Evolutionary conservation across 345 rosid genomes (phyloP), one percentile per base, ranked within the genome.

Genomic region (Gossypioides kirkii): DNA sequence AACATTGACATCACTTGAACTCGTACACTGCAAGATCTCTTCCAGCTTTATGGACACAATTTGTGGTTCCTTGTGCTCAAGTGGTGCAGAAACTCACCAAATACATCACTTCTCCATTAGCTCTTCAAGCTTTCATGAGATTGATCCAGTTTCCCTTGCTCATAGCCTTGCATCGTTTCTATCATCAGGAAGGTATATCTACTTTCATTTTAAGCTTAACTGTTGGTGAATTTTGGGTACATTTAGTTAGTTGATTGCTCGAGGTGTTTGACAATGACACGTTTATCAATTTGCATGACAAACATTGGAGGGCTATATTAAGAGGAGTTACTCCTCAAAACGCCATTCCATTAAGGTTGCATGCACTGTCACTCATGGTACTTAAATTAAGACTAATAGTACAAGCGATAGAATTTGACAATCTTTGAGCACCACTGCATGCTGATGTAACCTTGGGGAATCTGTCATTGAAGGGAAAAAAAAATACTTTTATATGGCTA

Each of bases 21-120:
- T 92, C 71, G 68, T 78, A 75, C 95, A 92, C 86, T 90, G 98
- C 86, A 85, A 82, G 80, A 83, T 94, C 75, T 85, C 89, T 61
- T 77, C 91, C 73, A 81, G 76, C 68, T 85, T 69, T 54, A 73
- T 88, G 14, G 76, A 73, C 60, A 86, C 84, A 75, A 81, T 90
- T 65, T 89, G 85, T 79, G 46, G 77, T 32, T 85, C 90, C 73
- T 71, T 92, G 38, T 69, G 18, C 74, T 69, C 66, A 36, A 76
- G 74, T 74, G 76, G 77, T 68, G 62, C 12, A 61, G 81, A 79
- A 75, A 72, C 75, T 59, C 89, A 77, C 61, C 80, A 82, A 71
- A 79, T 90, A 68, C 85, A 82, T 36, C 83, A 79, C 78, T 87
- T 92, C 73, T 82, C 91, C 9, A 70, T 90, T 73, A 80, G 68